A percentile compares a stretch with the other conserved stretches of the same genome.
These are phyloP conservation scores for Xylariaceae sp. DNA, from an alignment of 2,329 filamentous ascomycete genomes.

Conservation along the genomic window DNA sequence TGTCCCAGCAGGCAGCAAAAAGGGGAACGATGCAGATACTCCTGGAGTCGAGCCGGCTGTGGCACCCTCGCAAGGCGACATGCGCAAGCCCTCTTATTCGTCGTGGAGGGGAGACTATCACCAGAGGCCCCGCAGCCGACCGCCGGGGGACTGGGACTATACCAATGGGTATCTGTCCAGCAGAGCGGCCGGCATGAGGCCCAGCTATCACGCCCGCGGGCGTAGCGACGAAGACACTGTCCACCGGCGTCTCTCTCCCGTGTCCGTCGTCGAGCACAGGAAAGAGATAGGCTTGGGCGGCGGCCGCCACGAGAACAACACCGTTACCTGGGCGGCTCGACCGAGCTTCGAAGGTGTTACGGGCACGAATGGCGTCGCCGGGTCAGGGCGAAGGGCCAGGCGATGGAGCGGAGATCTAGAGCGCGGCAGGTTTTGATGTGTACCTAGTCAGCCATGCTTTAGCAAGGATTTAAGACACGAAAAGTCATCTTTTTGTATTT, in stretches of 20 bases:
- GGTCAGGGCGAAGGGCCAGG: slow-evolving; percentile 1
- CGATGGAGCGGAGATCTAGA: slow-evolving; percentile 13
- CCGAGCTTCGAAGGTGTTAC: slow-evolving; percentile 6
- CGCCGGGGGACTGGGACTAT: slow-evolving; percentile 1
- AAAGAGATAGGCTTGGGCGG: slow-evolving; percentile 9
- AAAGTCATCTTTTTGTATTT: too few species aligned
- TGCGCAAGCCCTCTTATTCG: slow-evolving; percentile 12
- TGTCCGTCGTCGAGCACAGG: background rate
- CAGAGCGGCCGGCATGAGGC: slow-evolving; percentile 6
- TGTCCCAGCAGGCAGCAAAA: too few species aligned
- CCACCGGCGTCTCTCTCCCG: slow-evolving; percentile 7
- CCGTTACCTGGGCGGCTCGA: slow-evolving; percentile 14
- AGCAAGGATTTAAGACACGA: too few species aligned
- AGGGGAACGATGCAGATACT: slow-evolving; percentile 1
- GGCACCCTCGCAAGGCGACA: slow-evolving; percentile 5
- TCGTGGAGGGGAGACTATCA: slow-evolving; percentile 13
- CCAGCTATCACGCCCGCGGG: slow-evolving; percentile 8
- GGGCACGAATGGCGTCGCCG: background rate
- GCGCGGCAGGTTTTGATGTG: slow-evolving; percentile 8
- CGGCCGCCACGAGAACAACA: slow-evolving; percentile 27
- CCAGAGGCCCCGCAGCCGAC: slow-evolving; percentile 5
- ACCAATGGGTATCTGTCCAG: background rate
- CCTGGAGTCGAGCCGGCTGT: background rate
- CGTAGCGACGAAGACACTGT: slow-evolving; percentile 9
- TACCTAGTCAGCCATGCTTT: too few species aligned